Evolutionary conservation across 768 basidiomycete genomes (phyloP).

Genomic region (Infundibulicybe gibba): DNA sequence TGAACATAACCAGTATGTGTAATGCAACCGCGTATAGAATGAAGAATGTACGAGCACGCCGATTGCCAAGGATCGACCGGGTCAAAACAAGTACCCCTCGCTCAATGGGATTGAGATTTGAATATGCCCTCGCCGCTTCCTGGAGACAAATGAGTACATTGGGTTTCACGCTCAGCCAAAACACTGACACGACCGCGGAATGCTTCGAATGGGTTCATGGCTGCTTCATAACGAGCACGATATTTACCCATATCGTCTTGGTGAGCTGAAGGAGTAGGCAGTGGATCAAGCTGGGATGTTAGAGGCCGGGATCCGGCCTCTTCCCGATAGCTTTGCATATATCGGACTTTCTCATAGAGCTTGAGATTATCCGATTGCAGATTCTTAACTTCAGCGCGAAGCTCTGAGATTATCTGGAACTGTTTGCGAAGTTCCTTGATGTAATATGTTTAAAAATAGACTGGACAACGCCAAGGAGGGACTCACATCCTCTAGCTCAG

Average conservation of each 20-base stretch:
- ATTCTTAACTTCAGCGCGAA: slow-evolving; percentile 88
- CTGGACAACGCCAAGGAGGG: background rate
- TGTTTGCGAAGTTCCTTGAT: slow-evolving; percentile 89
- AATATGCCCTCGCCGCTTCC: slow-evolving; percentile 95
- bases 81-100: slow-evolving; percentile 84
- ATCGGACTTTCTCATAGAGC: slow-evolving; percentile 97
- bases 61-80: slow-evolving; percentile 81
- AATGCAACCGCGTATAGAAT: slow-evolving; percentile 81
- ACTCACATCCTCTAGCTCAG: slow-evolving; percentile 90
- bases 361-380: slow-evolving; percentile 96
- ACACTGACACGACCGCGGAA: slow-evolving; percentile 87
- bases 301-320: slow-evolving; percentile 55
- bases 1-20: slow-evolving; percentile 80
- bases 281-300: slow-evolving; percentile 63
- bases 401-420: slow-evolving; percentile 89
- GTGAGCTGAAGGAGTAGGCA: slow-evolving; percentile 44
- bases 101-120: slow-evolving; percentile 89
- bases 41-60: slow-evolving; percentile 86
- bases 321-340: slow-evolving; percentile 95
- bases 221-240: slow-evolving; percentile 88
- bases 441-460: background rate
- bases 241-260: slow-evolving; percentile 85
- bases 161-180: slow-evolving; percentile 1
- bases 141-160: slow-evolving; percentile 23
- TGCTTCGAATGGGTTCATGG: slow-evolving; percentile 97